A percentile compares a stretch with the other conserved stretches of the same genome.
Evolutionary conservation across 805 yeast genomes (phyloP).

Genomic region (Clavispora phyllophila): DNA sequence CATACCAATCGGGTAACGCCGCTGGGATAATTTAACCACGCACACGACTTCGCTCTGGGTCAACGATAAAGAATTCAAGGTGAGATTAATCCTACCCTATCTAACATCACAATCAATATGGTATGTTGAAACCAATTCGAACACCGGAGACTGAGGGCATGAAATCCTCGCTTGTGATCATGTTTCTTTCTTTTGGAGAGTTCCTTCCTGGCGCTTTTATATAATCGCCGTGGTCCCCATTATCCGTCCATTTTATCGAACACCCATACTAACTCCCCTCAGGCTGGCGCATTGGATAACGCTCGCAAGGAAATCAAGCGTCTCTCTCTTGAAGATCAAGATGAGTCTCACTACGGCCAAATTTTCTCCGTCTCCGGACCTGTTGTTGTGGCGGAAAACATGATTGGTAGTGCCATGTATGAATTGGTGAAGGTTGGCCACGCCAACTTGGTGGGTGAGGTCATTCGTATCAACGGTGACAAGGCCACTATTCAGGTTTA

Average conservation of each 20-base stretch:
- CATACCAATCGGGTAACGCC: constrained; percentile 7
- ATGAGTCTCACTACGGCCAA: constrained; percentile 78
- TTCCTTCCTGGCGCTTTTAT: no score
- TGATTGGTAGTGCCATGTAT: constrained; percentile 99
- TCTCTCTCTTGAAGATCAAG: constrained; percentile 65
- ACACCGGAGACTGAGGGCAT: constrained; percentile 5
- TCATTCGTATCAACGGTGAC: constrained; percentile 92
- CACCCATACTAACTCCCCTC: constrained; percentile 1
- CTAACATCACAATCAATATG: constrained; percentile 5
- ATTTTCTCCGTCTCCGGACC: constrained; percentile 97
- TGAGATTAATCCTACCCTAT: background rate
- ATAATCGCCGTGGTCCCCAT: no score
- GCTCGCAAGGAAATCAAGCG: constrained; percentile 92
- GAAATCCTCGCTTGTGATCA: no score
- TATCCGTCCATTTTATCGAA: background rate
- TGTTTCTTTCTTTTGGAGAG: no score
- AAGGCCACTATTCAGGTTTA: constrained; percentile 98
- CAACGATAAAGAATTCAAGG: constrained; percentile 7
- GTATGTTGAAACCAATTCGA: constrained; percentile 2
- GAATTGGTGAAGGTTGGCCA: constrained; percentile 98
- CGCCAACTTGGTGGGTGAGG: constrained; percentile 95
- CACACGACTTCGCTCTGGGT: constrained; percentile 5
- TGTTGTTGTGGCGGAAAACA: constrained; percentile 94
- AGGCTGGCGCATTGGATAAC: constrained; percentile 97
- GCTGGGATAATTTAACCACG: constrained; percentile 5